Evolutionary conservation across 331 rosid genomes (phyloP).

Genomic region (Phaseolus coccineus): DNA sequence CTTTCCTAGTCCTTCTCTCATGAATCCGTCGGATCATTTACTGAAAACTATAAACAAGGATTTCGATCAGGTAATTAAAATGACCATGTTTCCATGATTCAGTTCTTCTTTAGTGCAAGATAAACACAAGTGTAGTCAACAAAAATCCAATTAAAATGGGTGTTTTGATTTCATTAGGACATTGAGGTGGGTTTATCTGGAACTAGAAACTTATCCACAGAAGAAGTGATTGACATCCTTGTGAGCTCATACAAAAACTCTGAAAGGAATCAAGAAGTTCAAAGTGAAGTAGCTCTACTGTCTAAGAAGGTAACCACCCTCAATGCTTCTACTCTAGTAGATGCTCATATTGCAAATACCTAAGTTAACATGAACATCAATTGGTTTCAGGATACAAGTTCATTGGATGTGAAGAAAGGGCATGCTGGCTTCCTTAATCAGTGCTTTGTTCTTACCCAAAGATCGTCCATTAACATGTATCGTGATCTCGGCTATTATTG

Average conservation of each 20-base stretch:
- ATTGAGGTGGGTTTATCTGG: constrained; percentile 46
- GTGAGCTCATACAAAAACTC: constrained; percentile 52
- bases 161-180: constrained; percentile 48
- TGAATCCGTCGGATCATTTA: constrained; percentile 50
- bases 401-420: constrained; percentile 46
- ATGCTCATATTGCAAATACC: background rate
- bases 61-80: constrained; percentile 45
- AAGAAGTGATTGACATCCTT: constrained; percentile 61
- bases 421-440: constrained; percentile 67
- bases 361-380: background rate
- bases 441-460: constrained; percentile 56
- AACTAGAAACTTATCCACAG: constrained; percentile 39
- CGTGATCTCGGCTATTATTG: constrained; percentile 83
- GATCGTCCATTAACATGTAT: constrained; percentile 72
- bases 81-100: constrained; percentile 7
- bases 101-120: background rate
- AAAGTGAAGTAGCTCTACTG: constrained; percentile 40
- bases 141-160: constrained; percentile 4
- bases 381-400: constrained; percentile 40
- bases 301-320: constrained; percentile 37
- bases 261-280: constrained; percentile 49
- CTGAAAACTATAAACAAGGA: constrained; percentile 53
- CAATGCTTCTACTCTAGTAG: background rate
- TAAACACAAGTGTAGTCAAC: background rate
- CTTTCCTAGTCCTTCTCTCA: constrained; percentile 45